A percentile compares a stretch with the other conserved stretches of the same genome.
Conservation (phyloP, 2,329 filamentous ascomycete genomes). For the Arthrinium puccinioides region DNA sequence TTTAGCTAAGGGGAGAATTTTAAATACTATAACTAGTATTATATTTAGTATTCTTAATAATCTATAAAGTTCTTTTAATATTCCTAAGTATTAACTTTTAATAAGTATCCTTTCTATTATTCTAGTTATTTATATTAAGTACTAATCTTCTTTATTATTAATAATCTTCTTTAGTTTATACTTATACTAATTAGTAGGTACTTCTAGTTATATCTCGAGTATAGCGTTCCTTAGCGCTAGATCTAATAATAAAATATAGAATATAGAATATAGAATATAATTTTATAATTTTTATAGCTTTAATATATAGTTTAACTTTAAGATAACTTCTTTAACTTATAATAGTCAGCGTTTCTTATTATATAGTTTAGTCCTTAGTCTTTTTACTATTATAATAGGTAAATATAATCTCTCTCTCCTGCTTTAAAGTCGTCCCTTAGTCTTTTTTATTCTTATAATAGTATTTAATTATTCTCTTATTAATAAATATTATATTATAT, state of each 20-base stretch:
- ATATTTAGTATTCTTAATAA: not conserved
- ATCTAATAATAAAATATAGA: slow-evolving; percentile 7
- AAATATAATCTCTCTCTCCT: too few species aligned
- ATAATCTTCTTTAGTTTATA: slow-evolving; percentile 1
- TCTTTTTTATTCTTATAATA: too few species aligned
- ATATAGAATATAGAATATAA: not conserved
- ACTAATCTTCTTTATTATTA: slow-evolving; percentile 2
- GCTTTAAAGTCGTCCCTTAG: too few species aligned
- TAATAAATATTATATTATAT: too few species aligned
- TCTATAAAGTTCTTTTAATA: not conserved
- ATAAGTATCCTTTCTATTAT: slow-evolving; percentile 1
- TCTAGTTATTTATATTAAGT: too few species aligned
- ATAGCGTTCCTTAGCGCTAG: not conserved
- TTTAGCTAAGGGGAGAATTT: too few species aligned
- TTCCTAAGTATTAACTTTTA: slow-evolving; percentile 1
- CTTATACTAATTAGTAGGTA: not conserved
- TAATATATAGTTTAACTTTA: slow-evolving; percentile 4
- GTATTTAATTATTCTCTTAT: too few species aligned
- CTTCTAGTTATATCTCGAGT: not conserved
- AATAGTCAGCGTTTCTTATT: slow-evolving; percentile 4
- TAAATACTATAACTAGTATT: too few species aligned
- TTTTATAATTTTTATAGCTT: slow-evolving; percentile 1
- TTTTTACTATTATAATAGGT: too few species aligned
- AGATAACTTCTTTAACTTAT: slow-evolving; percentile 1
- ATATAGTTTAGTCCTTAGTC: slow-evolving; percentile 4